Evolutionary conservation across 352 stramenopile genomes (phyloP).

Genomic region (Blastocystis sp.): DNA sequence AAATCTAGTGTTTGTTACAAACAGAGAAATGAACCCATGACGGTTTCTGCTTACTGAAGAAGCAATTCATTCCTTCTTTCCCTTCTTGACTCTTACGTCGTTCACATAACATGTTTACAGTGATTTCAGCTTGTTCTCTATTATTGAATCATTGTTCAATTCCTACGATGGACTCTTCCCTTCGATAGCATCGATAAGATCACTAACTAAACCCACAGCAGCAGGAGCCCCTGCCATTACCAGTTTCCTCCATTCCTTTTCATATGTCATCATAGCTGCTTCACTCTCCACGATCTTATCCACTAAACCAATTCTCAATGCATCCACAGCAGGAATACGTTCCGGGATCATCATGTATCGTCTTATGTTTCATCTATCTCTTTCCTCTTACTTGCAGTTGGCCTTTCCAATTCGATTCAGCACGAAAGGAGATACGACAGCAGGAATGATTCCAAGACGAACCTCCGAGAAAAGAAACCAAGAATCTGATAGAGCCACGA

Average conservation of each 20-base stretch:
- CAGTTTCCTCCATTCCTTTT: slow-evolving; percentile 38
- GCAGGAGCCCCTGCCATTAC: slow-evolving; percentile 6
- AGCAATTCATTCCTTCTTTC: slow-evolving; percentile 57
- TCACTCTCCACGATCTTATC: slow-evolving; percentile 38
- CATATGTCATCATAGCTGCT: not conserved
- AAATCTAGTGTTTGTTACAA: slow-evolving; percentile 51
- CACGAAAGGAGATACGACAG: slow-evolving; percentile 51
- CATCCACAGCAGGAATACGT: slow-evolving; percentile 28
- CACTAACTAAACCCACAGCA: slow-evolving; percentile 28
- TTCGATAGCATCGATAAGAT: slow-evolving; percentile 34
- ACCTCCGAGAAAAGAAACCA: slow-evolving; percentile 58
- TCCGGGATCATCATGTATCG: slow-evolving; percentile 53
- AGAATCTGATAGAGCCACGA: not conserved
- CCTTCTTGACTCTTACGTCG: slow-evolving; percentile 42
- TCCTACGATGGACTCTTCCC: not conserved
- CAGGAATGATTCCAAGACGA: slow-evolving; percentile 46
- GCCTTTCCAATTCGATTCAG: slow-evolving; percentile 33
- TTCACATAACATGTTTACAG: slow-evolving; percentile 53
- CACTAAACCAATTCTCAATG: slow-evolving; percentile 31
- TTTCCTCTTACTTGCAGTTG: slow-evolving; percentile 17
- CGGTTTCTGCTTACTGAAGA: slow-evolving; percentile 46
- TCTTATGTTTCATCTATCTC: not conserved
- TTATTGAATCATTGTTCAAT: not conserved
- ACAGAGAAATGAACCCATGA: slow-evolving; percentile 45
- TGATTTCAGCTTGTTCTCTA: slow-evolving; percentile 29